Evolutionary conservation across 2,329 filamentous ascomycete species (phyloP).

Genomic region (Trichoderma koningiopsis): DNA sequence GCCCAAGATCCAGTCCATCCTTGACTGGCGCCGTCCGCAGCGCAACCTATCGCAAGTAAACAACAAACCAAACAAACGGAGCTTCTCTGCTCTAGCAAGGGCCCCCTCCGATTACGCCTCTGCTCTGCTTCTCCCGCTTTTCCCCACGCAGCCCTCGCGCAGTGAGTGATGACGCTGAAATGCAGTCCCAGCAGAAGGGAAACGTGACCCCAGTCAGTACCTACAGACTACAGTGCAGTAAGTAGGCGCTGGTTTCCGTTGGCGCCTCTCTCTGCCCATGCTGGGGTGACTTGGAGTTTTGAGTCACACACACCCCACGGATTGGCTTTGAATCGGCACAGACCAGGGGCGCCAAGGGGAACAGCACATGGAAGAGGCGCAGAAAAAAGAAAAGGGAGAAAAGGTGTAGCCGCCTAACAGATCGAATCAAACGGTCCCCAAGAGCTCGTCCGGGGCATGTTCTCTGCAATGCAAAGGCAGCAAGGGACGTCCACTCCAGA

Average conservation of each 20-base stretch:
- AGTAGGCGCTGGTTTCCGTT: not conserved
- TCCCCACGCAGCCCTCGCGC: constrained; percentile 11
- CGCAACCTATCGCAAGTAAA: constrained; percentile 13
- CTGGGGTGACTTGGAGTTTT: not conserved
- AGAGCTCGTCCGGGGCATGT: not conserved
- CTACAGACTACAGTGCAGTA: too few species aligned
- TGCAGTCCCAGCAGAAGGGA: not conserved
- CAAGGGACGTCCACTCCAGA: not conserved
- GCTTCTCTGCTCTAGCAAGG: not conserved
- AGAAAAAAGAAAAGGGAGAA: not conserved
- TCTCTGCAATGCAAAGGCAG: not conserved
- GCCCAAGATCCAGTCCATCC: not conserved
- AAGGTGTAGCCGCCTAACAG: not conserved
- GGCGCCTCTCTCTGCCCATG: not conserved
- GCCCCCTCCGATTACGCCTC: not conserved
- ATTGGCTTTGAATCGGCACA: not conserved
- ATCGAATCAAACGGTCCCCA: not conserved
- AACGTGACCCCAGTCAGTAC: too few species aligned
- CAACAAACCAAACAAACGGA: not conserved
- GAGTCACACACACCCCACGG: constrained; percentile 1
- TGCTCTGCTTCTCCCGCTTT: not conserved
- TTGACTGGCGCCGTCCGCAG: not conserved
- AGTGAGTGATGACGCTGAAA: constrained; percentile 21
- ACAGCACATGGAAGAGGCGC: not conserved
- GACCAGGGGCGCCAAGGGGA: not conserved